Base-by-base conservation (phyloP, 1,284 basidiomycete genomes). In the Ustilago sp. region DNA sequence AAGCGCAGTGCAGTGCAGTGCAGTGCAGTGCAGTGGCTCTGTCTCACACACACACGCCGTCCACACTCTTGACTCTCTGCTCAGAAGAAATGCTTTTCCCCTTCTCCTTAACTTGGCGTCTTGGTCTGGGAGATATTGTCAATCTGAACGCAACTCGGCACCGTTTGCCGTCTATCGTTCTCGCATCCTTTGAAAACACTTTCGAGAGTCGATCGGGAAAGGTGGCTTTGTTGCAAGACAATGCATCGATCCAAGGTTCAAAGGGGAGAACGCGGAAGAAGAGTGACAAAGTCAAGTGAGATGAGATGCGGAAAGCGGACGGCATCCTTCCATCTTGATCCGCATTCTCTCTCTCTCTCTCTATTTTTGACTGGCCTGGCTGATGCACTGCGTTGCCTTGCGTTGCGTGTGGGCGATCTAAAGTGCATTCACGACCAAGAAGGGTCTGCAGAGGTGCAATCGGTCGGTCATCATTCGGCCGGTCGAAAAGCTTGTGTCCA, bases 1-100 rank as follows among this genome's bases (percentile, higher is more conserved):
- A 28, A 50, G 48, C 43, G 43, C 43, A 50, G 45, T 48, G 45
- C 45, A 48, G n/a, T 19, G 17, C 47, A 48, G n/a, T n/a, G n/a
- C 43, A 50, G 45, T 48, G 45, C 45, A 48, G 28, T 48, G 45
- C 45, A 28, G 23, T 28, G 2, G 23, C 23, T 28, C 23, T 3
- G 23, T 28, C 23, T 28, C 23, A 3, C 23, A 28, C 23, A 28
- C 23, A 28, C 45, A 48, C 45, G n/a, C 8, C n/a, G 23, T 19
- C 13, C 8, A 48, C n/a, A 17, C 39, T 41, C 6, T 41, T 41
- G 39, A 12, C n/a, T 17, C 19, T 32, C 48, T 50, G 48, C 48
- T 1, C 48, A 50, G 48, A 50, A 50, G 48, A 50, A 32, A 12
- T 32, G 48, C 48, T 13, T 31, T 50, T 50, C 15, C 31, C 31